Conservation (phyloP, 2,329 filamentous ascomycete species). For the Xylariomycetidae sp. region DNA sequence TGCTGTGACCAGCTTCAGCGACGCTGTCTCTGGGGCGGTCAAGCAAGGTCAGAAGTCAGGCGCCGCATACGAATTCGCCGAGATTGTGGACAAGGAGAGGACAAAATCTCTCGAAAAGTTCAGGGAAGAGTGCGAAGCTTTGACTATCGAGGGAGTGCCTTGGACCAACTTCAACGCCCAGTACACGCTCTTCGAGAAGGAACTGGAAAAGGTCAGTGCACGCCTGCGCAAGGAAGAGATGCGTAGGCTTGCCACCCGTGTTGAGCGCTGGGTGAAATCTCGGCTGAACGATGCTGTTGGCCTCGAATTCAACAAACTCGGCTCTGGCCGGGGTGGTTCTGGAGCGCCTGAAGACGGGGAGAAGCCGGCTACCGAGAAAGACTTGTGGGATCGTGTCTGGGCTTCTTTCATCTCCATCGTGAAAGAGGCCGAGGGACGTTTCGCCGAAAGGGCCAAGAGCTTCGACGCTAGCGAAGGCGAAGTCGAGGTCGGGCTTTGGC, state of each 20-base stretch:
- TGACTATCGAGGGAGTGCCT: constrained; percentile 69
- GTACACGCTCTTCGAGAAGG: constrained; percentile 74
- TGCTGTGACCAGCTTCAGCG: constrained; percentile 76
- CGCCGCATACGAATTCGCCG: constrained; percentile 85
- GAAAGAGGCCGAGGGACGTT: constrained; percentile 75
- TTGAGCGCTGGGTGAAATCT: constrained; percentile 90
- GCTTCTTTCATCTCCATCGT: constrained; percentile 76
- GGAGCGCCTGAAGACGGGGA: constrained; percentile 75
- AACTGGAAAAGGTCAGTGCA: constrained; percentile 81
- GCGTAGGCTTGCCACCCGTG: constrained; percentile 80
- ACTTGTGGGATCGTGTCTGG: constrained; percentile 97
- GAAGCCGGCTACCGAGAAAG: constrained; percentile 68
- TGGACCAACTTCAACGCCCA: constrained; percentile 89
- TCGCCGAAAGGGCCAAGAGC: constrained; percentile 82
- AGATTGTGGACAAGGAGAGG: constrained; percentile 84
- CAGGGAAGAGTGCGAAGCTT: constrained; percentile 65
- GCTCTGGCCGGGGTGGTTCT: constrained; percentile 75
- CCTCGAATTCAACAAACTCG: constrained; percentile 92
- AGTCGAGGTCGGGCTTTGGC: constrained; percentile 88
- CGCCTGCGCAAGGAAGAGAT: constrained; percentile 91
- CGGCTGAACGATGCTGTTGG: constrained; percentile 82
- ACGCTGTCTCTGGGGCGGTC: constrained; percentile 79
- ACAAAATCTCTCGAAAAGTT: constrained; percentile 68
- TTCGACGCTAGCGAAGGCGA: constrained; percentile 90
- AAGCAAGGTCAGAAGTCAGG: constrained; percentile 92